Percentiles rank a stretch among this genome's conserved stretches.
Conservation (phyloP, 2,329 filamentous ascomycete genomes). For the Hypoxylon sp. region DNA sequence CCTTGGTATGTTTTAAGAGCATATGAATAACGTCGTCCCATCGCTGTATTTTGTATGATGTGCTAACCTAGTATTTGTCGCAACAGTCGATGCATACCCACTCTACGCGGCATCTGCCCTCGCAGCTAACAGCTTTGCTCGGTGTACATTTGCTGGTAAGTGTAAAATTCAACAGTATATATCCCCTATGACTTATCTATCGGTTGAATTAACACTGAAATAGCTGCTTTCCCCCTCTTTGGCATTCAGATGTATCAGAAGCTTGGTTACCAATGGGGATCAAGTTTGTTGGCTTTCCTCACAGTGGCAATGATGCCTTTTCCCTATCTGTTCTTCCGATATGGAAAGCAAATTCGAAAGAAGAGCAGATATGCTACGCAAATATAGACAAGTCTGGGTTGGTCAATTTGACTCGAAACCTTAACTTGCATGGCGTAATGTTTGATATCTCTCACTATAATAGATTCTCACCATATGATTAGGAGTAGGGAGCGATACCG, state of each 20-base stretch:
- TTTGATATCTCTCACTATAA: background rate
- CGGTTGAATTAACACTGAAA: conserved; percentile 14
- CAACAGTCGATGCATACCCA: conserved; percentile 80
- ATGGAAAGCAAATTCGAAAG: conserved; percentile 70
- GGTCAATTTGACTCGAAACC: background rate
- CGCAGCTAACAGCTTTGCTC: conserved; percentile 85
- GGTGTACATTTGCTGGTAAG: conserved; percentile 80
- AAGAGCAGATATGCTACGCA: conserved; percentile 63
- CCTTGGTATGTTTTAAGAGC: conserved; percentile 69
- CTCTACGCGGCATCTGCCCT: conserved; percentile 82
- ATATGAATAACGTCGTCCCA: no score
- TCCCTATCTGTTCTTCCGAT: conserved; percentile 74
- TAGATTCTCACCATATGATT: conserved; percentile 1
- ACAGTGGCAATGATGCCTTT: conserved; percentile 75
- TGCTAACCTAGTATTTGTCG: conserved; percentile 33
- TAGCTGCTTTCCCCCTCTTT: conserved; percentile 82
- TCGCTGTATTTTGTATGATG: no score
- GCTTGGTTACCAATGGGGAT: conserved; percentile 80
- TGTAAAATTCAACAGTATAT: conserved; percentile 34
- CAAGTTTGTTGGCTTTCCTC: conserved; percentile 72
- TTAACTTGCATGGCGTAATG: background rate
- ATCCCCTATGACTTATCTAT: background rate
- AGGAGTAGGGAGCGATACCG: background rate
- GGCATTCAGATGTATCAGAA: conserved; percentile 79
- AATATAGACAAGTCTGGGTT: background rate